Conservation (phyloP, 2,329 filamentous ascomycete genomes). For the Epichloe uncinata region DNA sequence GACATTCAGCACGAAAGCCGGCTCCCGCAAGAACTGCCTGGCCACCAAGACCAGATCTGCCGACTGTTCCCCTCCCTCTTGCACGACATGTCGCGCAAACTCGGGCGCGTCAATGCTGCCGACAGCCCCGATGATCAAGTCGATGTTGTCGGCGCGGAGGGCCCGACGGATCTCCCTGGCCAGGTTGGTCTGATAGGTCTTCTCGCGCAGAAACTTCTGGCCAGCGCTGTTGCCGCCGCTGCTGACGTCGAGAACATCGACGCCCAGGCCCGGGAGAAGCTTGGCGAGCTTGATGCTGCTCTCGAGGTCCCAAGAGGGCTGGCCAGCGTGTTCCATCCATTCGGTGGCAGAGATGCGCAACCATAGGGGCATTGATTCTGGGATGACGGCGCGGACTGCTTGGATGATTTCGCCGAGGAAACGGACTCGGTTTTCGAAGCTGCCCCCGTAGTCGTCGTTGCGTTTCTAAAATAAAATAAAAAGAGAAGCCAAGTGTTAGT, state of each 20-base stretch:
- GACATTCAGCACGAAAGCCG: slow-evolving; percentile 60
- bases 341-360: slow-evolving; percentile 61
- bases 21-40: slow-evolving; percentile 69
- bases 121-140: slow-evolving; percentile 58
- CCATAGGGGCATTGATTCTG: slow-evolving; percentile 55
- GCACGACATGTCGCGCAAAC: slow-evolving; percentile 47
- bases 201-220: slow-evolving; percentile 46
- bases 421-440: slow-evolving; percentile 32
- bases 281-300: slow-evolving; percentile 49
- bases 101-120: slow-evolving; percentile 59
- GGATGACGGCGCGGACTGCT: slow-evolving; percentile 46
- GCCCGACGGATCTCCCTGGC: slow-evolving; percentile 59
- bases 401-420: slow-evolving; percentile 46
- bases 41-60: slow-evolving; percentile 63
- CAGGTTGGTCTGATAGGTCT: slow-evolving; percentile 63
- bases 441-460: slow-evolving; percentile 37
- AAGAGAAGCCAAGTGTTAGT: no score
- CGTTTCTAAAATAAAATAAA: slow-evolving; percentile 13
- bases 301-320: not conserved
- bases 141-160: slow-evolving; percentile 32
- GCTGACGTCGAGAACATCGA: slow-evolving; percentile 76
- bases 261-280: slow-evolving; percentile 55
- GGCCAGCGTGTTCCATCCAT: slow-evolving; percentile 43
- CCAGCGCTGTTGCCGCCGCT: slow-evolving; percentile 55
- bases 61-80: slow-evolving; percentile 22